phyloP scores from a whole-genome alignment of 257 asterid genomes.

The Hygrophila difformis region DNA sequence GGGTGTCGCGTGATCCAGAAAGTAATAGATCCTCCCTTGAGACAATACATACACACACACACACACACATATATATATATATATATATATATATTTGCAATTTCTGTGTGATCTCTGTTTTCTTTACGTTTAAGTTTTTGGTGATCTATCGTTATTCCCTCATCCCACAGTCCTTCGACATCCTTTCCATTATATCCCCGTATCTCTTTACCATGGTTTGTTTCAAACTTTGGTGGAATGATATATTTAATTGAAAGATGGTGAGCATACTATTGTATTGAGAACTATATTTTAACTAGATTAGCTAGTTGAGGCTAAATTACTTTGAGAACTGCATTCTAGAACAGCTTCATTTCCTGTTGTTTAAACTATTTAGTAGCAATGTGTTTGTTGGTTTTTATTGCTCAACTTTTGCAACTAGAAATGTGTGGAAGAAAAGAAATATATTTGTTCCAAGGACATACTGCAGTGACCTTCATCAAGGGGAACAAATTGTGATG shows the following conservation, averaged over 20 bases:
- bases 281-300: no score
- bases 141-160: background rate
- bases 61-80: no score
- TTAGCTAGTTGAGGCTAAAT: no score
- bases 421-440: no score
- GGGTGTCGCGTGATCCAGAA: constrained; percentile 70
- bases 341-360: background rate
- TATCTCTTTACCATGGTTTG: background rate
- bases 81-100: no score
- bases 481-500: no score
- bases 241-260: background rate
- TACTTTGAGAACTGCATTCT: background rate
- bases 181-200: background rate
- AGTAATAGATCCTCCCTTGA: constrained; percentile 21
- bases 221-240: background rate
- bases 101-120: no score
- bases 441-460: no score
- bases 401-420: background rate
- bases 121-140: background rate
- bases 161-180: background rate
- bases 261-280: background rate
- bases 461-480: no score
- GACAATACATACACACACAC: no score
- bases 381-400: background rate
- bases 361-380: background rate